Evolutionary conservation across 306 rosid species (phyloP).

Genomic region (Mucuna pruriens): DNA sequence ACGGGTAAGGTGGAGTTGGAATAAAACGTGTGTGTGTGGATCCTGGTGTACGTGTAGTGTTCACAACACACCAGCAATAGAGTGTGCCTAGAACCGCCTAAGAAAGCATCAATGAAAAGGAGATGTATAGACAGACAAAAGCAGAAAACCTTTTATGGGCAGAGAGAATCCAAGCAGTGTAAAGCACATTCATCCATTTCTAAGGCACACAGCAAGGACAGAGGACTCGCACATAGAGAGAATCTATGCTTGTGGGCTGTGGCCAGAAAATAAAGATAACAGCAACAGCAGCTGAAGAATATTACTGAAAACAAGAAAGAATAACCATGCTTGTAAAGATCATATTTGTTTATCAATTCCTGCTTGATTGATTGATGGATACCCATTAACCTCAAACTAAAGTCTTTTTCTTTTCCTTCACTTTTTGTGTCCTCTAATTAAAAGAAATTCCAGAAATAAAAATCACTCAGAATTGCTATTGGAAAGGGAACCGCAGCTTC

Average conservation of each 20-base stretch:
- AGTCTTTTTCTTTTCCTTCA: not conserved
- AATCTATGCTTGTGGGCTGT: slow-evolving; percentile 84
- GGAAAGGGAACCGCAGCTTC: slow-evolving; percentile 31
- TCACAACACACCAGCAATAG: slow-evolving; percentile 61
- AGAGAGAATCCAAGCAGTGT: slow-evolving; percentile 77
- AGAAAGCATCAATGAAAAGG: slow-evolving; percentile 77
- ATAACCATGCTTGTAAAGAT: slow-evolving; percentile 59
- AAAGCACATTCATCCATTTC: slow-evolving; percentile 78
- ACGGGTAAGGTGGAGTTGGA: slow-evolving; percentile 62
- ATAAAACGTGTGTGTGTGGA: slow-evolving; percentile 59
- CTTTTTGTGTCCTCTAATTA: not conserved
- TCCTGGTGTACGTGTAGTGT: slow-evolving; percentile 49
- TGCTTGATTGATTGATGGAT: slow-evolving; percentile 75
- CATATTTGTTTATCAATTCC: slow-evolving; percentile 73
- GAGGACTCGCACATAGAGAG: slow-evolving; percentile 52
- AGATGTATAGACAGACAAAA: slow-evolving; percentile 68
- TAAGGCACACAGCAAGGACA: slow-evolving; percentile 58
- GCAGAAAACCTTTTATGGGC: slow-evolving; percentile 73
- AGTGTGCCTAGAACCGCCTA: slow-evolving; percentile 59
- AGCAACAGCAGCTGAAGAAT: slow-evolving; percentile 62
- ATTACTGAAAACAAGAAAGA: slow-evolving; percentile 78
- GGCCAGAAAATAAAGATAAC: slow-evolving; percentile 81
- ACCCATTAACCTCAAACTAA: slow-evolving; percentile 62
- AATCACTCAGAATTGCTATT: slow-evolving; percentile 11
- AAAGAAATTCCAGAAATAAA: not conserved